Conservation (phyloP, 2,329 filamentous ascomycete genomes). For the Colletotrichum zoysiae region DNA sequence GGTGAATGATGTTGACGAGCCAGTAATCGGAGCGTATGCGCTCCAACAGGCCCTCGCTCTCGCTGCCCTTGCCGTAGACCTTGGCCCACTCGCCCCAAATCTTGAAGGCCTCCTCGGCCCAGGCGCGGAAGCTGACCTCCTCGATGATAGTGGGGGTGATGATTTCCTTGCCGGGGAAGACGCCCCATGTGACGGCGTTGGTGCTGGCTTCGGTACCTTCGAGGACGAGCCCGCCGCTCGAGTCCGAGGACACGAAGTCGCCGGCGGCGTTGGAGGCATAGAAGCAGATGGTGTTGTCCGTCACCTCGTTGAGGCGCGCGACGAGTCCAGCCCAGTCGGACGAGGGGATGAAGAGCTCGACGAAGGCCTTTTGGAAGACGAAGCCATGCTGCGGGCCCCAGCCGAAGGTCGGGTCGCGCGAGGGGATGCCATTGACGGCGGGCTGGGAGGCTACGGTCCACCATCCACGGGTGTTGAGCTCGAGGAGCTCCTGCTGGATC, state of each 20-base stretch:
- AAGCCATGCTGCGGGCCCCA: slow-evolving; percentile 95
- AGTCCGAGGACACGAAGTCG: slow-evolving; percentile 81
- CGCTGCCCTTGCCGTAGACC: slow-evolving; percentile 82
- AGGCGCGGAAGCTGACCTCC: slow-evolving; percentile 91
- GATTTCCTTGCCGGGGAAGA: slow-evolving; percentile 96
- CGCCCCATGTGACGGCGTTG: slow-evolving; percentile 97
- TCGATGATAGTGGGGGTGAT: slow-evolving; percentile 97
- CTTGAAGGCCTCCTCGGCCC: slow-evolving; percentile 94
- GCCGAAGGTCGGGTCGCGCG: slow-evolving; percentile 83
- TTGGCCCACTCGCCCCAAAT: slow-evolving; percentile 96
- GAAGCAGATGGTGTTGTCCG: slow-evolving; percentile 79
- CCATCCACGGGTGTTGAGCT: slow-evolving; percentile 86
- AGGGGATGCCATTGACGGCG: slow-evolving; percentile 87
- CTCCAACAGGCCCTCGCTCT: slow-evolving; percentile 79
- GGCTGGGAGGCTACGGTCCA: slow-evolving; percentile 98
- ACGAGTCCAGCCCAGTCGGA: slow-evolving; percentile 78
- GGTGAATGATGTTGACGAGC: slow-evolving; percentile 92
- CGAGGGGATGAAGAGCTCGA: slow-evolving; percentile 90
- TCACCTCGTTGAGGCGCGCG: slow-evolving; percentile 64
- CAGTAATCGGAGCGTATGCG: slow-evolving; percentile 77
- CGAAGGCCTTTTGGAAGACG: slow-evolving; percentile 98
- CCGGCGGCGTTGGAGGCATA: slow-evolving; percentile 85
- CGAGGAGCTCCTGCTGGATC: slow-evolving; percentile 81
- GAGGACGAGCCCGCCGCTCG: slow-evolving; percentile 52
- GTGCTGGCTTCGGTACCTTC: slow-evolving; percentile 67